Evolutionary conservation across 306 rosid genomes (phyloP).

Genomic region (Comarum palustre): DNA sequence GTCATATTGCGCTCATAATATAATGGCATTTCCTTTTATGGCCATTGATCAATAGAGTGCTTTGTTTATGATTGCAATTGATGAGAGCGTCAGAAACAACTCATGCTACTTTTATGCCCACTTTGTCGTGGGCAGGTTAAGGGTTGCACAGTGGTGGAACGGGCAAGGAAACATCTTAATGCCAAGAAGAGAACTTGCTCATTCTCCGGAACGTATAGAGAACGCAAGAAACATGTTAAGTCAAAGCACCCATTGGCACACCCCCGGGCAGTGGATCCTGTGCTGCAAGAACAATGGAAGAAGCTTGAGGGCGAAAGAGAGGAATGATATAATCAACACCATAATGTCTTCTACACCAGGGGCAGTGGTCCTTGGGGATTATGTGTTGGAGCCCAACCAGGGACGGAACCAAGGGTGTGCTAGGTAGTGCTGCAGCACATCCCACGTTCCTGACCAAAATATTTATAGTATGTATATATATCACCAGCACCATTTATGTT

Average conservation of each 20-base stretch:
- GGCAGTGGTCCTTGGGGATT: conserved; percentile 88
- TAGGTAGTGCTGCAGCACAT: too few species aligned
- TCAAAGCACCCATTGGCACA: conserved; percentile 83
- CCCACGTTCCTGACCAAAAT: too few species aligned
- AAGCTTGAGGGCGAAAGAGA: conserved; percentile 75
- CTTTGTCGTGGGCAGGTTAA: conserved; percentile 93
- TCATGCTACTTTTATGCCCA: conserved; percentile 92
- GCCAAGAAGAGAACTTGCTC: conserved; percentile 88
- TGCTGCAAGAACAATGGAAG: conserved; percentile 84
- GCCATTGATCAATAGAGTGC: neutral
- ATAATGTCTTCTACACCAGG: conserved; percentile 85
- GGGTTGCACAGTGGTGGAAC: conserved; percentile 97
- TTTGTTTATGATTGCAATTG: too few species aligned
- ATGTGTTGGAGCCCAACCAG: conserved; percentile 86
- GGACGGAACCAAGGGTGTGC: too few species aligned
- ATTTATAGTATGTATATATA: too few species aligned
- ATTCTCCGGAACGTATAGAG: conserved; percentile 67
- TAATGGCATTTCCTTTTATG: neutral
- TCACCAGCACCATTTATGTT: too few species aligned
- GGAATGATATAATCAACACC: conserved; percentile 90
- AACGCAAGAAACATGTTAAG: conserved; percentile 81
- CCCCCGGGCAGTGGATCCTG: conserved; percentile 89
- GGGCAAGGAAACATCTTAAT: conserved; percentile 72
- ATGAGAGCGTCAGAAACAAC: too few species aligned
- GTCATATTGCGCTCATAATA: too few species aligned